Evolutionary conservation across 352 stramenopile species (phyloP), one percentile per base, ranked within the genome.

Genomic region (Globisporangium acanthophoron): DNA sequence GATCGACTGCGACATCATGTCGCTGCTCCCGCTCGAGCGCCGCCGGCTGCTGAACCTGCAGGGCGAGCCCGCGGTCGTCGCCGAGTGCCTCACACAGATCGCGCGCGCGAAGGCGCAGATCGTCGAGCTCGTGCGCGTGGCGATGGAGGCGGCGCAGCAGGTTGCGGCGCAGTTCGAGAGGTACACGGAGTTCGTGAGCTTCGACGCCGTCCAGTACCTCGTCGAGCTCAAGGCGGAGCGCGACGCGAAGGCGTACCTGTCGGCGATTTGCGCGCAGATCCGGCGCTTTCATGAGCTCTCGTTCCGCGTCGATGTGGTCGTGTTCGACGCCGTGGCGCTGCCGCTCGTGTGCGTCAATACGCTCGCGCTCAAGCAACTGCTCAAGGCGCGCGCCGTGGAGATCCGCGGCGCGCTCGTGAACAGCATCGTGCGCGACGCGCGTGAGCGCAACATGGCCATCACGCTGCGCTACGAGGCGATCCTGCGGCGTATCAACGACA

Each of bases 1-100:
- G 16, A 78, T 97, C 27, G 92, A 98, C 64, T 80, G 74, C 54
- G 92, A 98, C 48, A 80, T 97, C 27, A 88, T 97, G 79, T 95
- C 82, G 7, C 67, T 97, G 16, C 68, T 98, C 11, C 71, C 78
- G 6, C 76, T 98, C 3, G 78, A 88, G 3, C 69, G 71, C 15
- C 59, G 64, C 0, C 79, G 74, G 4, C 49, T 95, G 4, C 66
- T 95, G 0, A 71, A 88, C 54, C 62, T 93, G 12, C 35, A 56
- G 3, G 61, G 71, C 1, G 69, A 81, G 29, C 52, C 51, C 9
- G 55, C 63, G 0, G 83, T 90, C 8, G 67, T 90, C 11, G 54
- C 65, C 0, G 74, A 82, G 29, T 77, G 84, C 39, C 41, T 87
- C 0, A 59, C 83, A 8, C 65, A 57, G 0, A 67, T 97, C 2